Evolutionary conservation across 768 basidiomycete species (phyloP), one percentile per base, ranked within the genome.

Genomic region (Pleurotus ostreatus): DNA sequence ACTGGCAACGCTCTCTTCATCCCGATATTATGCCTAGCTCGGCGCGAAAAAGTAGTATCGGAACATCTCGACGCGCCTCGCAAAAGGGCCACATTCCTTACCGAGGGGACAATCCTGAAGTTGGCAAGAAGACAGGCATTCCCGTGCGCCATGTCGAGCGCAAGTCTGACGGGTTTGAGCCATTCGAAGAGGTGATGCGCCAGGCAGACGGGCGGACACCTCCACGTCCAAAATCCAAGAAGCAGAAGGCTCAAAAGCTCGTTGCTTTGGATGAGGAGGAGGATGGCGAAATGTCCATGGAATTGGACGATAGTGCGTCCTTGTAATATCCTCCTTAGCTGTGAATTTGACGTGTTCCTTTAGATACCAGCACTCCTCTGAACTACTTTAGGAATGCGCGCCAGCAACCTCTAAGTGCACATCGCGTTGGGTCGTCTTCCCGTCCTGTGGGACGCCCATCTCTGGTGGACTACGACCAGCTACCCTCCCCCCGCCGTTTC

Each of bases 111-210:
- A 86, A 91, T 62, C 81, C 83, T 9, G 81, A 81, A 49, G 87
- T 85, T 55, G 90, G 90, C 15, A 91, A 89, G 78, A 88, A 84
- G 66, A 92, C 90, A 0, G 90, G 90, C 4, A 78, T 90, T 54
- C 76, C 81, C 0, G 84, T 92, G 12, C 78, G 72, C 39, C 80
- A 81, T 63, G 82, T 91, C 55, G 82, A 86, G 59, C 84, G 83
- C 61, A 83, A 81, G 65, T 88, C 88, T 22, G 90, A 91, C 68
- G 90, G 88, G 25, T 91, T 92, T 66, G 89, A 92, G 67, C 86
- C 84, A 0, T 92, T 92, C 67, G 88, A 87, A 55, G 79, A 89
- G 63, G 66, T 92, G 52, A 78, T 92, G 46, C 77, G 79, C 49
- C 86, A 88, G 63, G 87, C 80, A 2, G 86, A 88, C 70, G 78